A percentile compares a stretch with the other conserved stretches of the same genome.
Conservation (phyloP, 1,139 yeast genomes). For the Geotrichum armillariae region DNA sequence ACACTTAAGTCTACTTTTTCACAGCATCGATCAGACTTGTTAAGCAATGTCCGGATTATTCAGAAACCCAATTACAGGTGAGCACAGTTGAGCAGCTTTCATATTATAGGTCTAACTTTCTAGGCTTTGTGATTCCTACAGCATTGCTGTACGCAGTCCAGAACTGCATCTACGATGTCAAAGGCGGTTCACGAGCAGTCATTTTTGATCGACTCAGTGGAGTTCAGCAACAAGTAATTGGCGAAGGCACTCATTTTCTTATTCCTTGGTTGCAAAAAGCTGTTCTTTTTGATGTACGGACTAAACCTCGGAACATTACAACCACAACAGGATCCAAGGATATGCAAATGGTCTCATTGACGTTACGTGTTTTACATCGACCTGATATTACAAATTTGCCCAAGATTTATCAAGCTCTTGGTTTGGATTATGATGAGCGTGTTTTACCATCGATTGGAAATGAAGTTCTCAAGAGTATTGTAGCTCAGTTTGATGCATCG, state of each 20-base stretch:
- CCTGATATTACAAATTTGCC: constrained; percentile 88
- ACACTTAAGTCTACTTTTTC: too few species aligned
- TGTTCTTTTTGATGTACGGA: constrained; percentile 85
- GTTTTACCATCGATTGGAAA: constrained; percentile 97
- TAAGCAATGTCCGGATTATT: constrained; percentile 21
- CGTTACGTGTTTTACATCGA: constrained; percentile 89
- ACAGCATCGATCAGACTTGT: too few species aligned
- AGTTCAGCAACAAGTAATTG: constrained; percentile 80
- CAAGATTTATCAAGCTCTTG: constrained; percentile 81
- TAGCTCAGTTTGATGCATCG: constrained; percentile 98
- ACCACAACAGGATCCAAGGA: constrained; percentile 98
- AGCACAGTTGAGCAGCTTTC: neutral
- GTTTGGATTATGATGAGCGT: constrained; percentile 94
- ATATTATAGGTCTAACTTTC: neutral
- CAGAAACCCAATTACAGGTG: constrained; percentile 24
- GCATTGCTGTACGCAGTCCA: constrained; percentile 31
- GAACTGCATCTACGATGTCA: constrained; percentile 68
- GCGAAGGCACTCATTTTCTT: constrained; percentile 96
- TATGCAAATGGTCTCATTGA: constrained; percentile 90
- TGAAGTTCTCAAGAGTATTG: constrained; percentile 91
- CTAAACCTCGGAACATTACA: constrained; percentile 85
- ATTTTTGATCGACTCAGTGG: constrained; percentile 91
- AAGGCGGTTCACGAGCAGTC: constrained; percentile 95
- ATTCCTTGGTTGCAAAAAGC: constrained; percentile 97
- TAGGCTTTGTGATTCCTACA: constrained; percentile 35